Evolutionary conservation across 768 basidiomycete species (phyloP).

Genomic region (Dioszegia crocea): DNA sequence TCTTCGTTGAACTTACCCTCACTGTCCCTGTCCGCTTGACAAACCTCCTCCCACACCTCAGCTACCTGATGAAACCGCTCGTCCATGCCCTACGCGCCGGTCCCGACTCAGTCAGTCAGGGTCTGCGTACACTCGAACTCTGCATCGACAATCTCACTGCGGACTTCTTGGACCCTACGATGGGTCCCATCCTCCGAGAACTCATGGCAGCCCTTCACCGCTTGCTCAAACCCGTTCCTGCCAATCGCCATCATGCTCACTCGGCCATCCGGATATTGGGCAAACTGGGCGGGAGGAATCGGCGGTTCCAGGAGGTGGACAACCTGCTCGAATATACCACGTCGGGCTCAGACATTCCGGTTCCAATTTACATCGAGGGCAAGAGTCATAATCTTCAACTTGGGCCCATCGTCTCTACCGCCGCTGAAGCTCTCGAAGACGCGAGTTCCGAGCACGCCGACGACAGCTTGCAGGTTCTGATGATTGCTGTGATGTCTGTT

Average conservation of each 20-base stretch:
- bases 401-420: slow-evolving; percentile 62
- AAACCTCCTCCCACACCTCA: slow-evolving; percentile 88
- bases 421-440: slow-evolving; percentile 61
- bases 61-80: slow-evolving; percentile 92
- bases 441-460: slow-evolving; percentile 50
- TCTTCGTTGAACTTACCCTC: slow-evolving; percentile 93
- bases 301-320: slow-evolving; percentile 76
- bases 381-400: slow-evolving; percentile 63
- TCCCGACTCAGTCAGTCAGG: slow-evolving; percentile 88
- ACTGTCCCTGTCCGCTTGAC: slow-evolving; percentile 94
- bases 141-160: slow-evolving; percentile 98
- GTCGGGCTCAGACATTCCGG: slow-evolving; percentile 65
- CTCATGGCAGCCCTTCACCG: slow-evolving; percentile 91
- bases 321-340: slow-evolving; percentile 68
- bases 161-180: slow-evolving; percentile 93
- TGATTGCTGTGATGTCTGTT: slow-evolving; percentile 65
- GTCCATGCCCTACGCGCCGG: slow-evolving; percentile 82
- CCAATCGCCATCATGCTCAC: slow-evolving; percentile 80
- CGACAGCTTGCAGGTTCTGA: slow-evolving; percentile 55
- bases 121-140: slow-evolving; percentile 91
- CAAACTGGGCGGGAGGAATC: slow-evolving; percentile 90
- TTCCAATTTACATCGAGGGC: slow-evolving; percentile 69
- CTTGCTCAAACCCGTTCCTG: slow-evolving; percentile 80
- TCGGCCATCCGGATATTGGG: slow-evolving; percentile 94
- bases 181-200: slow-evolving; percentile 85